Percentiles rank a stretch among this genome's conserved stretches.
Conservation (phyloP, 306 rosid genomes). For the Cicer judaicum region DNA sequence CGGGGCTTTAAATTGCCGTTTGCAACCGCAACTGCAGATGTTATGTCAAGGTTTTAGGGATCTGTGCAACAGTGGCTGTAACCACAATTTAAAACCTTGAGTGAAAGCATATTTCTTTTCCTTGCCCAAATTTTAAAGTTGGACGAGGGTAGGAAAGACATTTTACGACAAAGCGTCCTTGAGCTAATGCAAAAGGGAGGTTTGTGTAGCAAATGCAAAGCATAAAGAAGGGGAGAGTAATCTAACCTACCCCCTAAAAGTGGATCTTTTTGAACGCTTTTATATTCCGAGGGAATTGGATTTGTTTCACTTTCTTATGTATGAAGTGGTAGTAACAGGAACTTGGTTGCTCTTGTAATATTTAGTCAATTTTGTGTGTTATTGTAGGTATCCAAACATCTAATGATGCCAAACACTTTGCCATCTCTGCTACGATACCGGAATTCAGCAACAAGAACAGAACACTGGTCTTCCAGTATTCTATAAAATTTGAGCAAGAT, state of each 20-base stretch:
- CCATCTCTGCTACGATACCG: conserved; percentile 87
- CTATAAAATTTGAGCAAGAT: conserved; percentile 89
- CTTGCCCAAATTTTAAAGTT: neutral
- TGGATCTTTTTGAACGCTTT: neutral
- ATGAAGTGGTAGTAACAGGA: conserved; percentile 1
- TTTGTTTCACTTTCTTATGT: conserved; percentile 23
- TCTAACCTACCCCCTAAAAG: too few relatives aligned
- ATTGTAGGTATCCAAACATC: conserved; percentile 84
- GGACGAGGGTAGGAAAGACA: neutral
- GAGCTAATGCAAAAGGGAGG: neutral
- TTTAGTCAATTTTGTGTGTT: conserved; percentile 26
- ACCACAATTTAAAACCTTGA: too few relatives aligned
- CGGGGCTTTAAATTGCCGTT: neutral
- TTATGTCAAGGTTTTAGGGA: neutral
- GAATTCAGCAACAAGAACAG: conserved; percentile 83
- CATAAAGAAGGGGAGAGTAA: neutral
- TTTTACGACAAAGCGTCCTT: neutral
- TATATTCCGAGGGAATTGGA: neutral
- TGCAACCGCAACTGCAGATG: neutral
- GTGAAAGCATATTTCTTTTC: too few relatives aligned
- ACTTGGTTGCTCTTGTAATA: conserved; percentile 25
- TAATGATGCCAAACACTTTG: conserved; percentile 87
- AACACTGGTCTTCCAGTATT: conserved; percentile 90
- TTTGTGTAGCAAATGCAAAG: neutral
- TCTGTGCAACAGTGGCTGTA: neutral